Evolutionary conservation across 2,329 filamentous ascomycete genomes (phyloP), one percentile per base, ranked within the genome.

Genomic region (Pestalotiopsis sp.): DNA sequence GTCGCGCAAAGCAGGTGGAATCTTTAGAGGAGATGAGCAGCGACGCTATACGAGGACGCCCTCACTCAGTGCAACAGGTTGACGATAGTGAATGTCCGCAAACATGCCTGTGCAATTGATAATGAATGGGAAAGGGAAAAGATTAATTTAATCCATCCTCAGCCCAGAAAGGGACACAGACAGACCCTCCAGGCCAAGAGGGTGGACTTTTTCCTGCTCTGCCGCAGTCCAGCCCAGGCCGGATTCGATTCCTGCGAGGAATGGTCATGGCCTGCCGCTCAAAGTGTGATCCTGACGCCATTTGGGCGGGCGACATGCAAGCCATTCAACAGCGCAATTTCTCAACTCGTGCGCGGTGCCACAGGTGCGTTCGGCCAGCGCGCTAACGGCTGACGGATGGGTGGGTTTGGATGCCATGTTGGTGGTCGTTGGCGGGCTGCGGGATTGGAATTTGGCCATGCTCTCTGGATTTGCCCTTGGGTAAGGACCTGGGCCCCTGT

Each of bases 281-380:
- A 14, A 36, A 17, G 12, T 36, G 13, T 38, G 36, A 64, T 64
- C 36, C 38, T 36, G 61, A 49, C 36, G 38, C 38, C 61, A 45
- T 36, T 64, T 36, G 25, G 36, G 23, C 31, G 31, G 31, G 31
- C 31, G 31, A 36, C 31, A 36, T 64, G 61, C 61, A 64, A 49
- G 61, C 39, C 61, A 17, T 20, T 64, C 38, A 36, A 23, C 61
- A 64, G 61, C 61, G 61, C 61, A 64, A 64, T 64, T 64, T 64
- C 61, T 64, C 61, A 39, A 36, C 31, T 49, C 61, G 61, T 20
- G n/a, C 14, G 45, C 61, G n/a, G 31, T 36, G 31, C 31, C 31
- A 36, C 31, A 36, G 31, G 6, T 36, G 31, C 31, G 31, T 36
- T 45, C 61, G 61, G 38, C 17, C 38, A 52, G 61, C 38, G 61